Base-by-base conservation (phyloP, 2,329 filamentous ascomycete species). In the Fusarium nodosum region DNA sequence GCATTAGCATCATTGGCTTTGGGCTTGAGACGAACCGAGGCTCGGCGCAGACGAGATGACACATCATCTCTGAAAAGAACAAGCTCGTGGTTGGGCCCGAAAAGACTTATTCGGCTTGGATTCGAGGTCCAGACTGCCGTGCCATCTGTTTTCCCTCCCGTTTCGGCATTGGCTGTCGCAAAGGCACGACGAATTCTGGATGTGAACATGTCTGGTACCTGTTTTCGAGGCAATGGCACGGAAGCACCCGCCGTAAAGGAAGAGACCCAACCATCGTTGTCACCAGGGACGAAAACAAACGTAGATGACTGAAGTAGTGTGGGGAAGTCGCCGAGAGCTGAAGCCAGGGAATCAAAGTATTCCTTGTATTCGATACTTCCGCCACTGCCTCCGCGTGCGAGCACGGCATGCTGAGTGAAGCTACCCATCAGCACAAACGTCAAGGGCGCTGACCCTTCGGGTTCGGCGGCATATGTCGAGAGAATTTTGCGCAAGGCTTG, bases 341-440 rank as follows among this genome's bases (percentile, higher is more conserved):
- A 89, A 5, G 96, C 95, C 15, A 99, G 86, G 11, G 90, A 88
- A 80, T 99, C 94, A 78, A 98, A 97, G 77, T 92, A 91, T 80
- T 98, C 96, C 82, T 98, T 98, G 82, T 97, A 98, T 80, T 97
- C 94, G 72, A 98, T 94, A 79, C 93, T 95, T 38, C 93, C 93
- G 24, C 91, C 90, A 38, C 89, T 90, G 28, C 89, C 88, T 55
- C 92, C 90, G 30, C 87, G 84, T 9, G 88, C 87, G 82, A 91
- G 89, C 68, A 91, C 86, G 31, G 89, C 87, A 55, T 90, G 83
- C 56, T 85, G 83, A 20, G 87, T 86, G 73, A 99, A 98, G 78
- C 96, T 97, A 38, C 96, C 96, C 47, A 93, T 89, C 9, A 99
- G 81, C 45, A 97, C 83, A 75, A 98, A 95, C 2, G 89, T 86